phyloP scores from a whole-genome alignment of 2,329 filamentous ascomycete genomes.

The Ophidiomyces ophidiicola region DNA sequence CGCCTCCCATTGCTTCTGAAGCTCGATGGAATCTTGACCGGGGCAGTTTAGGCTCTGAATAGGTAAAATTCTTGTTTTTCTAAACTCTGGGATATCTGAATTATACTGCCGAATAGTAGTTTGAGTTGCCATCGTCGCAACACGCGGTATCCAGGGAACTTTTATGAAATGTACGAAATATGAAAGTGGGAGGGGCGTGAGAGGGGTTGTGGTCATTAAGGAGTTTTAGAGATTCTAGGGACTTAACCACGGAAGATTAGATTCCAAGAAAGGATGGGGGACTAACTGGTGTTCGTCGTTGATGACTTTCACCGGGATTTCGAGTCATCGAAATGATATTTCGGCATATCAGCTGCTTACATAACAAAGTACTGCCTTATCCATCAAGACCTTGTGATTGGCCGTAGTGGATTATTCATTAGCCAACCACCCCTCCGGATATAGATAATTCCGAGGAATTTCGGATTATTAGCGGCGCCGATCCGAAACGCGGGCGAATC shows the following conservation, averaged over 20 bases:
- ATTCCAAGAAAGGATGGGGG: too few relatives aligned
- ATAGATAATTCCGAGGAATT: too few relatives aligned
- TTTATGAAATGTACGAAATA: neutral
- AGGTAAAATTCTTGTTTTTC: constrained; percentile 26
- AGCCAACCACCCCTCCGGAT: too few relatives aligned
- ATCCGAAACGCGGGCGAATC: too few relatives aligned
- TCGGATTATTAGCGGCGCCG: too few relatives aligned
- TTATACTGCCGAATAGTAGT: neutral
- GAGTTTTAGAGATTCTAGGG: too few relatives aligned
- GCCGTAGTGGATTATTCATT: too few relatives aligned
- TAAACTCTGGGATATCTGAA: neutral
- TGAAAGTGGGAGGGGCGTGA: neutral
- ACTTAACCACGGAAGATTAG: too few relatives aligned
- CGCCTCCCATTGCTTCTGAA: constrained; percentile 31
- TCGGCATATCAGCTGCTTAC: constrained; percentile 1
- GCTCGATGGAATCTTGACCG: constrained; percentile 23
- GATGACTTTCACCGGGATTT: neutral
- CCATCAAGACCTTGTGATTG: too few relatives aligned
- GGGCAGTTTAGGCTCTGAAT: constrained; percentile 28
- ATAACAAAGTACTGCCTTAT: too few relatives aligned
- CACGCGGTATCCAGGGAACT: neutral
- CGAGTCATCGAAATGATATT: neutral
- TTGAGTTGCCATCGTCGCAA: constrained; percentile 3
- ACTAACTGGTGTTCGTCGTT: too few relatives aligned
- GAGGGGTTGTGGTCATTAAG: constrained; percentile 1